A percentile compares a stretch with the other conserved stretches of the same genome.
phyloP scores from a whole-genome alignment of 1,139 yeast genomes.

The Pichia norvegensis region DNA sequence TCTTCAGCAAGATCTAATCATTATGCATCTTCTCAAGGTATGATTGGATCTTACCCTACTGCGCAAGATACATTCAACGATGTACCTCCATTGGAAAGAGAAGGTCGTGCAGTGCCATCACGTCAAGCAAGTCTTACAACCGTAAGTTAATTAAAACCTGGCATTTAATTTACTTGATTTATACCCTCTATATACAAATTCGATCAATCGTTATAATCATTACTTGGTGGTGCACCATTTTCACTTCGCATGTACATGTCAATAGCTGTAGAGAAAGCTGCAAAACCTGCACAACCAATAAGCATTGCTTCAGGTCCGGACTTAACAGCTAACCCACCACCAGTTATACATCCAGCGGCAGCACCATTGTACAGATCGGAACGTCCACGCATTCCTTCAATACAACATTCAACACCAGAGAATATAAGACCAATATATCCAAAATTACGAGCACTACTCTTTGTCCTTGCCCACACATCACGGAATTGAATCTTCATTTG shows the following conservation, averaged over 20 bases:
- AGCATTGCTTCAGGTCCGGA: slow-evolving; percentile 92
- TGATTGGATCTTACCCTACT: slow-evolving; percentile 70
- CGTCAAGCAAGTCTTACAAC: background rate
- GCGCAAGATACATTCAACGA: slow-evolving; percentile 41
- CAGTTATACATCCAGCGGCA: slow-evolving; percentile 91
- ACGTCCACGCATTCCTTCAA: slow-evolving; percentile 81
- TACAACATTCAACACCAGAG: slow-evolving; percentile 89
- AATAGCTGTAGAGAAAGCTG: slow-evolving; percentile 90
- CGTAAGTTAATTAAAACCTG: background rate
- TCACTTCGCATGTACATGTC: slow-evolving; percentile 87
- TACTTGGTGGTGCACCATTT: slow-evolving; percentile 73
- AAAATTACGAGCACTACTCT: slow-evolving; percentile 83
- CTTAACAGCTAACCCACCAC: slow-evolving; percentile 81
- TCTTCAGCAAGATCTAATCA: slow-evolving; percentile 60
- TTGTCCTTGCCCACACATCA: slow-evolving; percentile 87
- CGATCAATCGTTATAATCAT: slow-evolving; percentile 74
- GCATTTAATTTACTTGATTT: too few species aligned
- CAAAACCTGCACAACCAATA: slow-evolving; percentile 95
- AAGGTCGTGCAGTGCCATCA: slow-evolving; percentile 45
- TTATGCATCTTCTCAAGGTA: slow-evolving; percentile 84
- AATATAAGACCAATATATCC: slow-evolving; percentile 92
- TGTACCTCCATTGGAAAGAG: slow-evolving; percentile 82
- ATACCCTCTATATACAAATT: background rate
- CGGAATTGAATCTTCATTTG: slow-evolving; percentile 86
- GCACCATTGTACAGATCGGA: slow-evolving; percentile 90